Conservation (phyloP, 352 stramenopile species). For the Globisporangium mamillatum region DNA sequence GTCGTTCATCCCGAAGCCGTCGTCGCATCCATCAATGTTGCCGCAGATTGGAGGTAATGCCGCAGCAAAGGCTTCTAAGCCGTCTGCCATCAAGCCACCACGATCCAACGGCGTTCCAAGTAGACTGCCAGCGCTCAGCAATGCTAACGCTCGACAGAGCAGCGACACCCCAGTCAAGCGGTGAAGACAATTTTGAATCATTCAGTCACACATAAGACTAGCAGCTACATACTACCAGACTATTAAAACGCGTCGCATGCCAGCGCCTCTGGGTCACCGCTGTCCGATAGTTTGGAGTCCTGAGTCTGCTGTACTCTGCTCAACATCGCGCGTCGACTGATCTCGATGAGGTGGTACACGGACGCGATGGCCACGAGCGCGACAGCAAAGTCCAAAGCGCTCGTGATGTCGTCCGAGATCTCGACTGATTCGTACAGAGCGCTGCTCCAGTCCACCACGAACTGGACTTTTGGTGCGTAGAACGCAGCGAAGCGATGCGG, state of each 20-base stretch:
- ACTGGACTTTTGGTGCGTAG: conserved; percentile 17
- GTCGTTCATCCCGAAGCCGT: conserved; percentile 8
- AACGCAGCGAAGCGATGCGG: conserved; percentile 20
- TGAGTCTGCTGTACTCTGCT: background rate
- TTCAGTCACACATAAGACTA: background rate
- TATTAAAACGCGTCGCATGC: conserved; percentile 7
- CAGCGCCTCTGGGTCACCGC: background rate
- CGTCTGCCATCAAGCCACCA: conserved; percentile 2
- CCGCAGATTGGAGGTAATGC: conserved; percentile 5
- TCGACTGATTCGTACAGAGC: conserved; percentile 1
- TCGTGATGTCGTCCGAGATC: conserved; percentile 13
- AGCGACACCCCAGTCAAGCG: conserved; percentile 3
- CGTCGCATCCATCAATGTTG: conserved; percentile 4
- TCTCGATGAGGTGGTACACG: conserved; percentile 20
- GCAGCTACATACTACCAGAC: background rate
- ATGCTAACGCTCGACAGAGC: background rate
- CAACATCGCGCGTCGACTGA: conserved; percentile 2
- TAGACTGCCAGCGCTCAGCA: conserved; percentile 8
- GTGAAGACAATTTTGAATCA: background rate
- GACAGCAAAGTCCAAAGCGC: conserved; percentile 18
- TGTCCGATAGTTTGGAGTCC: background rate
- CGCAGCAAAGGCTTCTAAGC: background rate
- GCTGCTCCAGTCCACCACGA: background rate
- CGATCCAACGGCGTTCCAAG: conserved; percentile 3
- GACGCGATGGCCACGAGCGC: conserved; percentile 17